Percentiles rank a stretch among this genome's conserved stretches.
Conservation (phyloP, 75 land plant genomes). For the Adiantum capillusveneris region DNA sequence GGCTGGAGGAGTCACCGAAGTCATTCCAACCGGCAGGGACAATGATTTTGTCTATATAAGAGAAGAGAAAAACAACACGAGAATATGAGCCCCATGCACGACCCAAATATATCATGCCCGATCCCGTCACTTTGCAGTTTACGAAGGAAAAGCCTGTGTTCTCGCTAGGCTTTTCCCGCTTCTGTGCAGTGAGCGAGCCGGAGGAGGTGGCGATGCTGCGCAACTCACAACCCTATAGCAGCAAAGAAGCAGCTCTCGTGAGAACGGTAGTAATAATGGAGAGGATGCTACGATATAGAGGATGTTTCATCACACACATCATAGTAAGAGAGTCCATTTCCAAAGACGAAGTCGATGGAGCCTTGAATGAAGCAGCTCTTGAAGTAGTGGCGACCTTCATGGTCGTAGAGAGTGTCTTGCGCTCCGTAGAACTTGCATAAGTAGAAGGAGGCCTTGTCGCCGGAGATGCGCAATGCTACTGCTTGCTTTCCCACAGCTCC, state of each 20-base stretch:
- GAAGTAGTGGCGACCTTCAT: conserved; percentile 72
- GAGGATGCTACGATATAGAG: too few relatives aligned
- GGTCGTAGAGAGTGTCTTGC: conserved; percentile 79
- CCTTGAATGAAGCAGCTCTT: conserved; percentile 80
- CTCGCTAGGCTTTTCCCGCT: conserved; percentile 12
- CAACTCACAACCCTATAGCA: conserved; percentile 55
- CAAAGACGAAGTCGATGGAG: conserved; percentile 84
- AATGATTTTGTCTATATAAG: conserved; percentile 50
- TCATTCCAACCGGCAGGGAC: conserved; percentile 60
- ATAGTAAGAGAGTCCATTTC: conserved; percentile 61
- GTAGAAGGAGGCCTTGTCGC: conserved; percentile 78
- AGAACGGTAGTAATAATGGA: too few relatives aligned
- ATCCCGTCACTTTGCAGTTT: conserved; percentile 36
- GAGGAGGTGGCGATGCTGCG: conserved; percentile 29
- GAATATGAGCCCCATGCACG: conserved; percentile 52
- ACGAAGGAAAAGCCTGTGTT: conserved; percentile 31
- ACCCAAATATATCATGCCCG: conserved; percentile 50
- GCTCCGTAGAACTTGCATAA: conserved; percentile 68
- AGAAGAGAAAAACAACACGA: conserved; percentile 42
- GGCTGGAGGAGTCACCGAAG: conserved; percentile 39
- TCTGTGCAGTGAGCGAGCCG: conserved; percentile 79
- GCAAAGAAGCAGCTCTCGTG: too few relatives aligned
- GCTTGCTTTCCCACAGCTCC: conserved; percentile 47
- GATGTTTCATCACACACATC: too few relatives aligned
- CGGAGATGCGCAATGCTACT: conserved; percentile 64